Evolutionary conservation across 2,329 filamentous ascomycete genomes (phyloP), one percentile per base, ranked within the genome.

Genomic region (Monilinia fructigena): DNA sequence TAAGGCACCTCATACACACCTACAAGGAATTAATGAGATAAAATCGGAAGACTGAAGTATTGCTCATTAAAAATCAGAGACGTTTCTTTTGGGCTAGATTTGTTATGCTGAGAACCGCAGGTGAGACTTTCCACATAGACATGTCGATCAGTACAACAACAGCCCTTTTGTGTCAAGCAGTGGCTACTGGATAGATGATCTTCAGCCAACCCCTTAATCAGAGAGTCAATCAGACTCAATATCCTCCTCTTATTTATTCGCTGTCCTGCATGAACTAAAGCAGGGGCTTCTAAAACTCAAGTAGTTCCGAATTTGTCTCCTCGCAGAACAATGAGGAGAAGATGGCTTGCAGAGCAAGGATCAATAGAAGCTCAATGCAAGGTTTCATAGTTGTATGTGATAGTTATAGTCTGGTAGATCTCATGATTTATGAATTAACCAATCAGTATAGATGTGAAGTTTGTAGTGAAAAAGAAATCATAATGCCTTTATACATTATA

Each of bases 321-420:
- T 50, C 40, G 14, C 45, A 65, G 52, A 26, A 26, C 12, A 23
- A 40, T 63, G 61, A 63, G 61, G 61, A 47, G 61, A 55, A 63
- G 50, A 35, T 56, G 52, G 61, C 61, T 56, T 54, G 52, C 61
- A 63, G 38, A 23, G 28, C 38, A 55, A 55, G 61, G 58, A 26
- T 60, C 48, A 28, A 38, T 16, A 20, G 38, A 20, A 20, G 58
- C 58, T 60, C 45, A 35, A 45, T 45, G 38, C 50, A 55, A 55
- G 61, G 61, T 63, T 35, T 28, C 14, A 23, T 28, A 31, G 55
- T n/a, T n/a, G 55, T n/a, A 47, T 59, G 11, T 47, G 55, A 42
- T 63, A 45, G 35, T 35, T 35, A 6, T 35, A 35, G 31, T 35
- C 31, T 31, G 55, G n/a, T 63, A 45, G 35, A 28, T 45, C 23